A percentile compares a stretch with the other conserved stretches of the same genome.
These are phyloP conservation scores for Graphilbum sp. DNA, from an alignment of 2,329 filamentous ascomycete genomes.

Conservation along the genomic window DNA sequence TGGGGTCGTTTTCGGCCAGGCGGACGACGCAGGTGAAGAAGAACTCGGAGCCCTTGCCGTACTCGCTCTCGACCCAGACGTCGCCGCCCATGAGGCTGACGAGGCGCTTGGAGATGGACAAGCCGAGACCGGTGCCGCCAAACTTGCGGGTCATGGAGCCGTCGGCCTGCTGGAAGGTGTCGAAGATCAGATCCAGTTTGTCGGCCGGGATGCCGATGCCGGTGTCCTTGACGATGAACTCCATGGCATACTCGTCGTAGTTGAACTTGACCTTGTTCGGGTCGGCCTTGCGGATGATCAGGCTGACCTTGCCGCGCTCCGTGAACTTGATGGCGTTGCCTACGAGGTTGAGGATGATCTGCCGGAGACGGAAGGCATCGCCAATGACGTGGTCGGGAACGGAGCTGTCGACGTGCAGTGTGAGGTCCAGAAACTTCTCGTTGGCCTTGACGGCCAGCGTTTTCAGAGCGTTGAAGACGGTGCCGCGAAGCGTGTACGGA, in stretches of 20 bases:
- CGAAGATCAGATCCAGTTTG: conserved; percentile 93
- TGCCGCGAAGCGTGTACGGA: conserved; percentile 83
- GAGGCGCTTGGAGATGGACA: conserved; percentile 88
- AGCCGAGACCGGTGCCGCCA: conserved; percentile 79
- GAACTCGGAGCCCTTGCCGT: conserved; percentile 83
- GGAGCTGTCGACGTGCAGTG: conserved; percentile 82
- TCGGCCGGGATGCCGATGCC: conserved; percentile 93
- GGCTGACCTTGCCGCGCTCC: conserved; percentile 86
- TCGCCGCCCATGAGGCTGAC: conserved; percentile 94
- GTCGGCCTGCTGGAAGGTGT: conserved; percentile 97
- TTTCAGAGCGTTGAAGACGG: conserved; percentile 94
- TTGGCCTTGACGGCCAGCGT: conserved; percentile 95
- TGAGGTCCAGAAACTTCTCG: conserved; percentile 83
- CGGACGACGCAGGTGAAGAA: conserved; percentile 91
- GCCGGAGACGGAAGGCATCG: conserved; percentile 87
- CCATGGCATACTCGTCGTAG: conserved; percentile 61
- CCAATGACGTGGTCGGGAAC: conserved; percentile 92
- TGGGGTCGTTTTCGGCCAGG: conserved; percentile 63
- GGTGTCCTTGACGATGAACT: conserved; percentile 91
- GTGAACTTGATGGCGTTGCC: conserved; percentile 99
- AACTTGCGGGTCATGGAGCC: conserved; percentile 94
- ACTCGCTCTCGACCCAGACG: conserved; percentile 89
- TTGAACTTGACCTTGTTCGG: conserved; percentile 30
- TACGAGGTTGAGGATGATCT: conserved; percentile 93
- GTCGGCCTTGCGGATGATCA: conserved; percentile 64